Percentiles rank a stretch among this genome's conserved stretches.
phyloP scores from a whole-genome alignment of 176 grass and related monocot genomes.

The Triticum turgidum region DNA sequence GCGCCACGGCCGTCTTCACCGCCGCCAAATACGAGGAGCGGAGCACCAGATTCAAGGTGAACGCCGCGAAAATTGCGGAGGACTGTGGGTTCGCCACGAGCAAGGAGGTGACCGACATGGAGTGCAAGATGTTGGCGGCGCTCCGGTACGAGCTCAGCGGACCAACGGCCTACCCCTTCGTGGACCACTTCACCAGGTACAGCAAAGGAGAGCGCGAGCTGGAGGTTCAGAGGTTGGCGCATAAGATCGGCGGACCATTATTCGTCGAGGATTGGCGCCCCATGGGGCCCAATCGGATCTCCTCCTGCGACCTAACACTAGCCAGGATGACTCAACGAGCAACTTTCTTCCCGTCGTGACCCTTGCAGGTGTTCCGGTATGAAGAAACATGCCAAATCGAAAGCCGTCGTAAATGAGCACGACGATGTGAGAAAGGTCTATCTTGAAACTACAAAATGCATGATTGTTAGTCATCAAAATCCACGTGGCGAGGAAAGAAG shows the following conservation, averaged over 20 bases:
- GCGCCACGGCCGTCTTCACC: constrained; percentile 28
- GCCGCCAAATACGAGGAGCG: constrained; percentile 46
- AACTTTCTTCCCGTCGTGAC: no score
- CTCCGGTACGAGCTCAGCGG: constrained; percentile 26
- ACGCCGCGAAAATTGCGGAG: neutral
- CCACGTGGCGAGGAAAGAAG: no score
- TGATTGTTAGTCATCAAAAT: no score
- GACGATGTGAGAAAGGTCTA: no score
- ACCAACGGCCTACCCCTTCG: constrained; percentile 38
- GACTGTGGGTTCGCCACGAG: neutral
- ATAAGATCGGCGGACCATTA: neutral
- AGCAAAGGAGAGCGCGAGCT: neutral
- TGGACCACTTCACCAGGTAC: constrained; percentile 29
- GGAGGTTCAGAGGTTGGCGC: neutral
- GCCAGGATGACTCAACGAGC: no score
- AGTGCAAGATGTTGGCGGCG: neutral
- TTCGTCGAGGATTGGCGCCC: no score
- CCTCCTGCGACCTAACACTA: no score
- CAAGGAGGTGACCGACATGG: constrained; percentile 8
- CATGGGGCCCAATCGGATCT: no score
- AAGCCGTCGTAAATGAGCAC: no score
- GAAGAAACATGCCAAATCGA: no score
- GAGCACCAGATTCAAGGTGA: neutral
- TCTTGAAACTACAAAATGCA: no score
- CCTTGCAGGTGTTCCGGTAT: no score